Base-by-base conservation (phyloP, 768 basidiomycete species). In the Ramaria rubella region DNA sequence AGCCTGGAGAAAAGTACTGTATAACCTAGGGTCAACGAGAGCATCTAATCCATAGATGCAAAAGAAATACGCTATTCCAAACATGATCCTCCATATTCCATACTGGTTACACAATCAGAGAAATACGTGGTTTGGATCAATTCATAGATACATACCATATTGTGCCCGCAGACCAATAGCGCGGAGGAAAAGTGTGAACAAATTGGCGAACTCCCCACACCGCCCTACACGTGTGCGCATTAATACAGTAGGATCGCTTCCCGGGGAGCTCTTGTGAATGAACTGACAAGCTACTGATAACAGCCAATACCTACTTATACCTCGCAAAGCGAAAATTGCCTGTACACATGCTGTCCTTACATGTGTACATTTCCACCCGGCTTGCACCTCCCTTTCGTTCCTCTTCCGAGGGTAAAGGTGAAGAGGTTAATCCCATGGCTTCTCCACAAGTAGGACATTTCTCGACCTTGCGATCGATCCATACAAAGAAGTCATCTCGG, bases 81-180 rank as follows among this genome's bases (percentile, higher is more conserved):
- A 75, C 73, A 55, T 75, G 74, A 60, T 75, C 74, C 61, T 74
- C 73, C 19, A 52, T 58, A 53, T 66, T 66, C 67, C 67, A 67
- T 34, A 67, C 63, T 58, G 26, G 4, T n/a, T n/a, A n/a, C n/a
- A 45, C 27, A 26, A n/a, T 24, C 44, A 23, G 11, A n/a, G n/a
- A 11, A 46, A 23, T 46, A 24, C 44, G 57, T 38, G 29, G 38
- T 46, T 38, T n/a, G 0, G 40, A 40, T 33, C 19, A 11, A 33
- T 29, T 30, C 2, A 44, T 7, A 5, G 45, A 19, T 14, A 45
- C 38, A 36, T 40, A 65, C 64, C 62, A 59, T 73, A 72, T 49
- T 72, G 63, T 19, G 67, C 66, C 21, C 68, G 62, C 9, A 75
- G 59, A 9, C 68, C 70, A 5, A 65, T 61, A 5, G 69, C 68